These are phyloP conservation scores for Fusarium sp. DNA, from an alignment of 2,329 filamentous ascomycete genomes.

Conservation along the genomic window DNA sequence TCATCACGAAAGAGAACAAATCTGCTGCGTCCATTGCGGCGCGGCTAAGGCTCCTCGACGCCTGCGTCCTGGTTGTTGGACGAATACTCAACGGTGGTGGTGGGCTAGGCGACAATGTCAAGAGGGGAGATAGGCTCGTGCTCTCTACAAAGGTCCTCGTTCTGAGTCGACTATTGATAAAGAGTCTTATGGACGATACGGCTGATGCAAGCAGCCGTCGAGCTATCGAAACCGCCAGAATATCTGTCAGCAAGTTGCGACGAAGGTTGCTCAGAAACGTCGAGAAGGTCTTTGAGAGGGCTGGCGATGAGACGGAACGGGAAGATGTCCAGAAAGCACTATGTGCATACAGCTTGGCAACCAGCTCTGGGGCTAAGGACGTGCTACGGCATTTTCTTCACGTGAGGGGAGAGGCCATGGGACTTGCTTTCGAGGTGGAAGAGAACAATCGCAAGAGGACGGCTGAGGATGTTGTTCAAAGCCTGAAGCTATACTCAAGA, in stretches of 20 bases:
- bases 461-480: slow-evolving; percentile 68
- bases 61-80: slow-evolving; percentile 64
- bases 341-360: slow-evolving; percentile 84
- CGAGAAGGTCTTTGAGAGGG: slow-evolving; percentile 75
- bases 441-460: slow-evolving; percentile 58
- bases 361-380: slow-evolving; percentile 83
- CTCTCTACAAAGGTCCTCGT: slow-evolving; percentile 79
- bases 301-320: slow-evolving; percentile 65
- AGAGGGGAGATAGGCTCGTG: slow-evolving; percentile 65
- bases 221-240: slow-evolving; percentile 71
- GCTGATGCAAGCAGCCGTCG: slow-evolving; percentile 52
- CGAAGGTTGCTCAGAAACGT: slow-evolving; percentile 75
- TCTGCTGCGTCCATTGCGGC: slow-evolving; percentile 55
- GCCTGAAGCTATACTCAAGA: slow-evolving; percentile 79
- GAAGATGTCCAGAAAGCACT: slow-evolving; percentile 77
- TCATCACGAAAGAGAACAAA: slow-evolving; percentile 53
- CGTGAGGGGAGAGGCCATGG: slow-evolving; percentile 77
- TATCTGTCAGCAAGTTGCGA: slow-evolving; percentile 72
- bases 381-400: slow-evolving; percentile 83
- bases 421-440: slow-evolving; percentile 68
- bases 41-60: slow-evolving; percentile 64
- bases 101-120: slow-evolving; percentile 48
- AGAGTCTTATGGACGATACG: slow-evolving; percentile 71
- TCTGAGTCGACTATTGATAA: slow-evolving; percentile 79
- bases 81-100: slow-evolving; percentile 62